Conservation (phyloP, 108 stramenopile genomes). For the Stephanodiscus minutulus region DNA sequence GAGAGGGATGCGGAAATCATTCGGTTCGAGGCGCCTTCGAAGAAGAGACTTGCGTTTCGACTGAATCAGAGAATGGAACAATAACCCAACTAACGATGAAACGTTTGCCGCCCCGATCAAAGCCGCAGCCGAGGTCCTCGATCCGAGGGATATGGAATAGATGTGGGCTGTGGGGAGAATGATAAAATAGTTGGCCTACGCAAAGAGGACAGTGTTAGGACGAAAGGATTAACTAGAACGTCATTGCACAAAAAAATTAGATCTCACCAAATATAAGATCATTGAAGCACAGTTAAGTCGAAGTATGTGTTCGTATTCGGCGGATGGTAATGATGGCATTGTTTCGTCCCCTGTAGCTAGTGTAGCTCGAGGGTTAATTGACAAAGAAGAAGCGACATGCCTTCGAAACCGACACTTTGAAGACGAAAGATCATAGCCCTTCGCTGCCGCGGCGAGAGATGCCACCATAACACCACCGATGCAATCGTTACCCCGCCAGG, state of each 20-base stretch:
- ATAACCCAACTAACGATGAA: slow-evolving; percentile 30
- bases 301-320: slow-evolving; percentile 19
- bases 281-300: slow-evolving; percentile 34
- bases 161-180: slow-evolving; percentile 39
- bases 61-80: slow-evolving; percentile 23
- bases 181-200: slow-evolving; percentile 39
- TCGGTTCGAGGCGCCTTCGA: slow-evolving; percentile 20
- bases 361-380: slow-evolving; percentile 23
- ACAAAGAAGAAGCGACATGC: slow-evolving; percentile 29
- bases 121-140: slow-evolving; percentile 26
- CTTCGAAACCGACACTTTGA: slow-evolving; percentile 21
- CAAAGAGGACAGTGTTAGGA: neutral
- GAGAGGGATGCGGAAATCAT: slow-evolving; percentile 28
- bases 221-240: neutral
- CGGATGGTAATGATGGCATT: neutral
- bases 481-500: slow-evolving; percentile 30
- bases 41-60: slow-evolving; percentile 36
- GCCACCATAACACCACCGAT: slow-evolving; percentile 43
- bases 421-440: slow-evolving; percentile 10
- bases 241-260: neutral
- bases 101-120: slow-evolving; percentile 38
- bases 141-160: slow-evolving; percentile 20
- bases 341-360: slow-evolving; percentile 11
- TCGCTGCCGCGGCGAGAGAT: slow-evolving; percentile 35
- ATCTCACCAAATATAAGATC: slow-evolving; percentile 37